A percentile compares a stretch with the other conserved stretches of the same genome.
phyloP scores from a whole-genome alignment of 2,329 filamentous ascomycete species.

The Helminthosporium solani region DNA sequence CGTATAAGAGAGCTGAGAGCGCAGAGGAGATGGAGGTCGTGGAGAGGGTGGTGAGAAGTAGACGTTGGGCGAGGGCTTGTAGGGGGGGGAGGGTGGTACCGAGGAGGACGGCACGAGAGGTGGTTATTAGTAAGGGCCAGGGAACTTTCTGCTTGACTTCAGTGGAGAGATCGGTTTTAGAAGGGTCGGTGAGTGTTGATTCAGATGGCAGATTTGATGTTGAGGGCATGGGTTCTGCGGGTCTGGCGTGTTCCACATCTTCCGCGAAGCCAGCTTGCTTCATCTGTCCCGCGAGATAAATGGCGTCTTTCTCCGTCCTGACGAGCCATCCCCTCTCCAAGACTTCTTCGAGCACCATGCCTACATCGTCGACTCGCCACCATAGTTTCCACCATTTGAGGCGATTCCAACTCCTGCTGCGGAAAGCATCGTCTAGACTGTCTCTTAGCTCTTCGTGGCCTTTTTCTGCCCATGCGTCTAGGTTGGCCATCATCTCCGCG shows the following conservation, averaged over 20 bases:
- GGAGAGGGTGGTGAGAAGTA: slow-evolving; percentile 70
- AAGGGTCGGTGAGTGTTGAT: slow-evolving; percentile 7
- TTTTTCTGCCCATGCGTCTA: slow-evolving; percentile 72
- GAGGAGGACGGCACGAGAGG: slow-evolving; percentile 58
- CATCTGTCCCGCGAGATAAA: slow-evolving; percentile 79
- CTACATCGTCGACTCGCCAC: slow-evolving; percentile 90
- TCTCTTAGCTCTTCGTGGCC: slow-evolving; percentile 82
- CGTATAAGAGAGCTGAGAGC: slow-evolving; percentile 57
- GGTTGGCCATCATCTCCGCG: slow-evolving; percentile 56
- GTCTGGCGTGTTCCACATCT: slow-evolving; percentile 9
- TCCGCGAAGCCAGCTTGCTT: slow-evolving; percentile 60
- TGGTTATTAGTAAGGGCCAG: slow-evolving; percentile 75
- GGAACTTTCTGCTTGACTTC: slow-evolving; percentile 41
- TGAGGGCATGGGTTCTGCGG: not conserved
- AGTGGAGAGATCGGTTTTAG: slow-evolving; percentile 23
- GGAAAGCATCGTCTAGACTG: slow-evolving; percentile 75
- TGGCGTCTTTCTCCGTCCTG: slow-evolving; percentile 74
- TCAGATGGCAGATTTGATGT: slow-evolving; percentile 8
- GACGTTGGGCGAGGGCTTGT: slow-evolving; percentile 48
- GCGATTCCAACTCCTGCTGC: slow-evolving; percentile 73
- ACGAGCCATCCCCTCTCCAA: slow-evolving; percentile 75
- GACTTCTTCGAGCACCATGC: slow-evolving; percentile 78
- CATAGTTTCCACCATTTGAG: slow-evolving; percentile 93
- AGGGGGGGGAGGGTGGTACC: slow-evolving; percentile 45
- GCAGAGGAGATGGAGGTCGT: slow-evolving; percentile 62